phyloP scores from a whole-genome alignment of 2,329 filamentous ascomycete species.

The Sclerotinia minor region DNA sequence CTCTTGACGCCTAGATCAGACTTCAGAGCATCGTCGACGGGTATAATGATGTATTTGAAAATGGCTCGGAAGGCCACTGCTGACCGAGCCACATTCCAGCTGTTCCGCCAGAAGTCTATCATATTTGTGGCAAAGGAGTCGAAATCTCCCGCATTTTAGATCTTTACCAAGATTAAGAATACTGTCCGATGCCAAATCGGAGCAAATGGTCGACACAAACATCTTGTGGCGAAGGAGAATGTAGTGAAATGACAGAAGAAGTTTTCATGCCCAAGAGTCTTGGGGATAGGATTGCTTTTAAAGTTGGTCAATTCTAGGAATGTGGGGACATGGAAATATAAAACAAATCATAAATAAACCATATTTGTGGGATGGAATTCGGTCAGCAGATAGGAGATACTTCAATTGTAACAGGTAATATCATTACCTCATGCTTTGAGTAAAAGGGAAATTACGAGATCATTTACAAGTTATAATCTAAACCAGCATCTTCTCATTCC shows the following conservation, averaged over 20 bases:
- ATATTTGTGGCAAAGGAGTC: background rate
- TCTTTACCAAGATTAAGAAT: background rate
- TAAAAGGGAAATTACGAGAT: background rate
- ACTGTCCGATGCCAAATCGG: background rate
- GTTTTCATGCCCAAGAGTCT: constrained; percentile 12
- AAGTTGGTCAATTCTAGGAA: background rate
- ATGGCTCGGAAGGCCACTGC: background rate
- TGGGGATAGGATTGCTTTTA: background rate
- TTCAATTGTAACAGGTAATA: background rate
- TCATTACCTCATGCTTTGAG: background rate
- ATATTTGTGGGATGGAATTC: background rate
- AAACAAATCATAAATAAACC: constrained; percentile 8
- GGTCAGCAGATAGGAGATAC: background rate
- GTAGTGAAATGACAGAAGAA: background rate
- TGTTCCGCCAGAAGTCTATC: background rate
- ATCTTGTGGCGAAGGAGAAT: background rate
- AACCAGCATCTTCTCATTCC: background rate
- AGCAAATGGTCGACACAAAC: background rate
- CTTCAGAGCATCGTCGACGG: background rate
- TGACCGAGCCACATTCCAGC: constrained; percentile 15
- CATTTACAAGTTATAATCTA: background rate
- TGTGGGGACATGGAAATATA: background rate
- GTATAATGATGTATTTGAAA: background rate
- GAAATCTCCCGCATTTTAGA: background rate
- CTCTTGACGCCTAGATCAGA: background rate